Base-by-base conservation (phyloP, 371 early-diverging fungal species). In the Syncephalastrum racemosum region DNA sequence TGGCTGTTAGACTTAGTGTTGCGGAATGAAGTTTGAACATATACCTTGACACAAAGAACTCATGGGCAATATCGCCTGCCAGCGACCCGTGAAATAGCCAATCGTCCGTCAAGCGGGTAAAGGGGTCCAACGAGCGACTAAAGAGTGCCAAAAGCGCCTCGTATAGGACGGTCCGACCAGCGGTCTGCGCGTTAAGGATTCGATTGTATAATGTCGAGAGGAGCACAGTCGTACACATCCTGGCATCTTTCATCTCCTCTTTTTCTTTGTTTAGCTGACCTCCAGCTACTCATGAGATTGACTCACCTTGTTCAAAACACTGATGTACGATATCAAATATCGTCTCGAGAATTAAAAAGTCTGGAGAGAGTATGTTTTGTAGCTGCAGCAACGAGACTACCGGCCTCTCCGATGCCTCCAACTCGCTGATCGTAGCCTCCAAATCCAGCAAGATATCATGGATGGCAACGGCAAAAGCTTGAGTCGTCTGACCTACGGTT, bases 21-120 rank as follows among this genome's bases (percentile, higher is more conserved):
- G 4, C 16, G 31, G 1, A 23, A 36, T 25, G 16, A 40, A 13
- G 3, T 36, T 43, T 25, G 0, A 3, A 27, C 3, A 16, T 50
- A 4, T 60, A 66, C 54, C 71, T 49, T 8, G 54, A 39, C 0
- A 78, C 68, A 46, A 62, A 75, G 24, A 78, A 74, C 43, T 78
- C 78, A 1, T 56, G 44, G 3, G 59, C 52, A 10, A 46, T 43
- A 52, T 78, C 78, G 4, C 54, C 64, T 12, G 43, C 25, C 12
- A 78, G 44, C 1, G 64, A 58, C 1, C 73, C 78, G 43, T 60
- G 52, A 46, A 68, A 67, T 4, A 72, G 57, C 78, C 78, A 78
- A 18, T 67, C 71, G 47, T 78, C 75, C 56, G 72, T 62, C 40
- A 74, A 41, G 0, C 61, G 60, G 10, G 68, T 67, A 41, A 64